A percentile compares a stretch with the other conserved stretches of the same genome.
phyloP scores from a whole-genome alignment of 2,329 filamentous ascomycete species.

The Simplicillium aogashimaense region DNA sequence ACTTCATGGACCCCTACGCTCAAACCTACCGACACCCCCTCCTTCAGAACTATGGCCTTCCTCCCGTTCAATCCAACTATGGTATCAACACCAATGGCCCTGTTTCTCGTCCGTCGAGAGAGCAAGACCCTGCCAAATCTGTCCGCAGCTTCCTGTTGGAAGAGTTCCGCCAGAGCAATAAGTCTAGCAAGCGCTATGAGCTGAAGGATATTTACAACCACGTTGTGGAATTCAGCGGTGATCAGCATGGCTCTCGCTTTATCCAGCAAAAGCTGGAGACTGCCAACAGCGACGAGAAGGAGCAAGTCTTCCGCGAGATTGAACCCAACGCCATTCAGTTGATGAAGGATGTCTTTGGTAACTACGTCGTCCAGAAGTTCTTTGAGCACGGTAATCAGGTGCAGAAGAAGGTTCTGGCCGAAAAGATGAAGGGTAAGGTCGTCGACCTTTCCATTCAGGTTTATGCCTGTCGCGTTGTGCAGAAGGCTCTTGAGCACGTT shows the following conservation, averaged over 20 bases:
- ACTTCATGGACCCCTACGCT: slow-evolving; percentile 26
- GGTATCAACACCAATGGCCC: slow-evolving; percentile 15
- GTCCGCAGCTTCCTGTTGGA: slow-evolving; percentile 65
- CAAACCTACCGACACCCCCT: slow-evolving; percentile 23
- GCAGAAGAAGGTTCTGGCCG: slow-evolving; percentile 80
- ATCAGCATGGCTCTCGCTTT: slow-evolving; percentile 91
- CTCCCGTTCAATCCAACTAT: slow-evolving; percentile 21
- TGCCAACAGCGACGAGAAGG: slow-evolving; percentile 93
- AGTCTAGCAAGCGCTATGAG: slow-evolving; percentile 65
- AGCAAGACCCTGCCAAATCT: slow-evolving; percentile 49
- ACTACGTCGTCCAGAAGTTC: slow-evolving; percentile 97
- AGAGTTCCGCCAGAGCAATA: slow-evolving; percentile 68
- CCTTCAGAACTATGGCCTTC: slow-evolving; percentile 21
- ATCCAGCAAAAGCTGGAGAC: slow-evolving; percentile 88
- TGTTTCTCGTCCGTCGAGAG: slow-evolving; percentile 30
- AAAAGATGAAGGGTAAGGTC: slow-evolving; percentile 81
- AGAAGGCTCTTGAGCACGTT: slow-evolving; percentile 89
- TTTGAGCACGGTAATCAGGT: slow-evolving; percentile 92
- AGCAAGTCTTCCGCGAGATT: slow-evolving; percentile 81
- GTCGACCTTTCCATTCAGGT: slow-evolving; percentile 72
- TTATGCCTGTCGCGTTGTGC: slow-evolving; percentile 92
- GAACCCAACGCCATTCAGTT: slow-evolving; percentile 74
- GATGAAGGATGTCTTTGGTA: slow-evolving; percentile 95
- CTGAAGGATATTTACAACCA: slow-evolving; percentile 82
- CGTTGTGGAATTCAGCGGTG: slow-evolving; percentile 89